A percentile compares a stretch with the other conserved stretches of the same genome.
These are phyloP conservation scores for Talaromyces verruculosus DNA, from an alignment of 2,329 filamentous ascomycete species.

Conservation along the genomic window DNA sequence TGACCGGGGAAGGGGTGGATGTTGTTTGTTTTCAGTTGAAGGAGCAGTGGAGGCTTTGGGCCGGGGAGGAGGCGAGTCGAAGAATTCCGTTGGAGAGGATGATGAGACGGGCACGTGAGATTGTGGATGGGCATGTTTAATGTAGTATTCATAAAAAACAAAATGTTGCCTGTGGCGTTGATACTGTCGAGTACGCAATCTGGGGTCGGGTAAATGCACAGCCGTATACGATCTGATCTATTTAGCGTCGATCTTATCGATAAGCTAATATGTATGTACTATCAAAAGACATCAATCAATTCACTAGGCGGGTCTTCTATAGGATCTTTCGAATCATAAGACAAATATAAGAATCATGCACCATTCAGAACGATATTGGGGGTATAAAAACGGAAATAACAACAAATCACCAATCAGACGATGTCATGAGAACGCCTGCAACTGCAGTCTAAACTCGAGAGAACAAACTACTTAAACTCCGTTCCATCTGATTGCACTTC, in stretches of 20 bases:
- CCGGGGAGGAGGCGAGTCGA: background rate
- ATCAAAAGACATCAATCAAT: background rate
- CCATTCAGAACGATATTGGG: conserved; percentile 13
- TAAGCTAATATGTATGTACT: background rate
- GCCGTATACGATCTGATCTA: background rate
- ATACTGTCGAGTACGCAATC: background rate
- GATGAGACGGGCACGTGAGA: background rate
- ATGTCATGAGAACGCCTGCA: background rate
- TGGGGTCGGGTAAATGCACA: background rate
- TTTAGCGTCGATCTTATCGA: background rate
- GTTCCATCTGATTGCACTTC: background rate
- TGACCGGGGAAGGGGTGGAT: background rate
- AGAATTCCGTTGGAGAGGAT: background rate
- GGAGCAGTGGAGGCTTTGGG: conserved; percentile 7
- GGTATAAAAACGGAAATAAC: conserved; percentile 15
- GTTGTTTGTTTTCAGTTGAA: background rate
- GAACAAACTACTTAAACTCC: conserved; percentile 6
- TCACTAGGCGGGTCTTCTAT: conserved; percentile 6
- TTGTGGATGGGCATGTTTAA: background rate
- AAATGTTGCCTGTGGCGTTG: background rate
- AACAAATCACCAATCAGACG: background rate
- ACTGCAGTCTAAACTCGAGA: background rate
- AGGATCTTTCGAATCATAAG: background rate
- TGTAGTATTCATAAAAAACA: background rate
- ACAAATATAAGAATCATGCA: conserved; percentile 1